Evolutionary conservation across 257 asterid species (phyloP).

Genomic region (Fraxinus cuspidata): DNA sequence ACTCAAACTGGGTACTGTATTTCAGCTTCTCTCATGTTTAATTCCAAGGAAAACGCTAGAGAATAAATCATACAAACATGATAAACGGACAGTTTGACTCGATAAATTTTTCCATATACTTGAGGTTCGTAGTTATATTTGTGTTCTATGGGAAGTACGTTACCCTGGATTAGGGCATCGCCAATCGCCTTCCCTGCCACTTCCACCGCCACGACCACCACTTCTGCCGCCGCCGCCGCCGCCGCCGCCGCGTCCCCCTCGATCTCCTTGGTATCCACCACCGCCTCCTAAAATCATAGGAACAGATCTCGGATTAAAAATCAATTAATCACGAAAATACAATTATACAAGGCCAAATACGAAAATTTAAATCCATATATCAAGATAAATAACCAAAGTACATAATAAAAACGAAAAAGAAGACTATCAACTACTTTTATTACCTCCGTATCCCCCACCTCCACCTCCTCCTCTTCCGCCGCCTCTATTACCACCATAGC

Average conservation of each 20-base stretch:
- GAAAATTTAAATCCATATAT: not conserved
- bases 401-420: not conserved
- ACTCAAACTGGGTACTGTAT: not conserved
- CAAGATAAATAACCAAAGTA: not conserved
- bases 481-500: constrained; percentile 31
- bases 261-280: constrained; percentile 77
- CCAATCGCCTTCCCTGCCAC: constrained; percentile 99
- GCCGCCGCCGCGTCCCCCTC: constrained; percentile 66
- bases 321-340: not conserved
- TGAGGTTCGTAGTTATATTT: not conserved
- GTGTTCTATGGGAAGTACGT: constrained; percentile 12
- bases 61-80: not conserved
- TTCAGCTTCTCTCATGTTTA: not conserved
- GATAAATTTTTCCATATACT: too few relatives aligned
- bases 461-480: constrained; percentile 46
- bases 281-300: constrained; percentile 42
- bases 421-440: constrained; percentile 47
- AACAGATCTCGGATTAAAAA: constrained; percentile 17
- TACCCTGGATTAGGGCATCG: constrained; percentile 92
- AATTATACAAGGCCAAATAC: not conserved
- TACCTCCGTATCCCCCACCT: constrained; percentile 57
- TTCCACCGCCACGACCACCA: constrained; percentile 43
- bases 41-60: too few relatives aligned
- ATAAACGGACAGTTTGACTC: not conserved
- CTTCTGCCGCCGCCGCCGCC: constrained; percentile 52